Conservation (phyloP, 139 green algal species). For the Chlorella sp. region DNA sequence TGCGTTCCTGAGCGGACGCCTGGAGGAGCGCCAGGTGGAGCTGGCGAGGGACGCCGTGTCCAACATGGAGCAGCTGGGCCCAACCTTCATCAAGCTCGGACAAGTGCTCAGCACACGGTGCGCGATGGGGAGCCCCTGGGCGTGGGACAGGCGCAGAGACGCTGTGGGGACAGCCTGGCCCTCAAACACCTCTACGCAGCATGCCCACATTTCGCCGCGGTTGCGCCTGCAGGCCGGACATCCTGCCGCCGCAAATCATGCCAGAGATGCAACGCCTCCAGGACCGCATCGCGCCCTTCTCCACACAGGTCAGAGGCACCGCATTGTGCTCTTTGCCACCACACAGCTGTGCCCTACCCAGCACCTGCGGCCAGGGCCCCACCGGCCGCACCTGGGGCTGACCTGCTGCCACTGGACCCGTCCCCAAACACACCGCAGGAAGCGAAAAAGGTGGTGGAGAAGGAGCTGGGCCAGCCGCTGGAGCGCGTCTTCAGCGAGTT, state of each 20-base stretch:
- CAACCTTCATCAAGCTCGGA: constrained; percentile 79
- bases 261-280: constrained; percentile 82
- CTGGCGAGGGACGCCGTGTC: constrained; percentile 62
- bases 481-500: constrained; percentile 81
- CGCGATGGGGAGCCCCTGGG: too few species aligned
- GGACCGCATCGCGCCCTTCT: constrained; percentile 86
- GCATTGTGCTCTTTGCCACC: too few species aligned
- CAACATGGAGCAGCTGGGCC: constrained; percentile 77
- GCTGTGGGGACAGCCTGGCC: too few species aligned
- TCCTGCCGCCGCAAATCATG: constrained; percentile 78
- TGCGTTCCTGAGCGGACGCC: constrained; percentile 44
- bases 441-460: constrained; percentile 56
- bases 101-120: constrained; percentile 72
- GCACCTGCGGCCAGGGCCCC: too few species aligned
- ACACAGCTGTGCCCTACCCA: too few species aligned
- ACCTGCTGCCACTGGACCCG: too few species aligned
- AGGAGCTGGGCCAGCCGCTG: constrained; percentile 69
- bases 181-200: too few species aligned
- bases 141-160: too few species aligned
- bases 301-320: constrained; percentile 24
- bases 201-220: too few species aligned
- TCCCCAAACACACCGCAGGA: too few species aligned
- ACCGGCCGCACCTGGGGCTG: too few species aligned
- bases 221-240: constrained; percentile 68
- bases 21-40: constrained; percentile 40